Conservation (phyloP, 2,329 filamentous ascomycete species). For the Pseudocercospora eumusae region DNA sequence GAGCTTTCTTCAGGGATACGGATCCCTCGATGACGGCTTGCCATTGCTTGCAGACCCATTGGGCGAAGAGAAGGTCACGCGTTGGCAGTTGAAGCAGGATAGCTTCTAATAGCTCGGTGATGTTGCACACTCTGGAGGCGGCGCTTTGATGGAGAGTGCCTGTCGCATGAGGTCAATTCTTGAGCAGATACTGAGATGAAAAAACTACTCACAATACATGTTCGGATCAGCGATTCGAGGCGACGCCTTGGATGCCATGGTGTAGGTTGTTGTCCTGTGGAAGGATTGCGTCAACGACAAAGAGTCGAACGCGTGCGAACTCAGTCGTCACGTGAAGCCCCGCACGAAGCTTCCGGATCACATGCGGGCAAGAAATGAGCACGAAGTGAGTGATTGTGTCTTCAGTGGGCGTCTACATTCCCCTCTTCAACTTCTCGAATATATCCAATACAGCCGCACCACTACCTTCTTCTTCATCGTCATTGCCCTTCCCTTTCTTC, state of each 20-base stretch:
- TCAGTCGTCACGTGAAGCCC: too few relatives aligned
- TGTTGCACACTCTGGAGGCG: slow-evolving; percentile 20
- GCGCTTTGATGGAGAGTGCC: neutral
- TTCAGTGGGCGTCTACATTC: slow-evolving; percentile 23
- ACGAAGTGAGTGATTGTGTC: neutral
- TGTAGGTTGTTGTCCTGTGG: too few relatives aligned
- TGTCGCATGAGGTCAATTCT: neutral
- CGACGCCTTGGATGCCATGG: neutral
- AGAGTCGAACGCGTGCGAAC: too few relatives aligned
- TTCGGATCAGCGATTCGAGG: neutral
- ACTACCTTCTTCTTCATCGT: slow-evolving; percentile 31
- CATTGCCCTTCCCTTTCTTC: slow-evolving; percentile 26
- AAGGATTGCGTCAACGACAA: neutral
- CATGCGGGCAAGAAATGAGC: neutral
- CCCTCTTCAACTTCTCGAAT: slow-evolving; percentile 39
- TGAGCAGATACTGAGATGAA: neutral
- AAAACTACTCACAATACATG: neutral
- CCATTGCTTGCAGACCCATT: slow-evolving; percentile 20
- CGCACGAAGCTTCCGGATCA: neutral
- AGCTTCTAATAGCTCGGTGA: slow-evolving; percentile 35
- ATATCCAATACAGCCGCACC: slow-evolving; percentile 39
- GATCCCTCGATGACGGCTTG: slow-evolving; percentile 12
- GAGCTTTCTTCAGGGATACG: slow-evolving; percentile 15
- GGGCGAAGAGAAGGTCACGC: slow-evolving; percentile 12
- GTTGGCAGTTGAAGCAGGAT: slow-evolving; percentile 21